Evolutionary conservation across 768 basidiomycete species (phyloP).

Genomic region (Pleurotus pulmonarius): DNA sequence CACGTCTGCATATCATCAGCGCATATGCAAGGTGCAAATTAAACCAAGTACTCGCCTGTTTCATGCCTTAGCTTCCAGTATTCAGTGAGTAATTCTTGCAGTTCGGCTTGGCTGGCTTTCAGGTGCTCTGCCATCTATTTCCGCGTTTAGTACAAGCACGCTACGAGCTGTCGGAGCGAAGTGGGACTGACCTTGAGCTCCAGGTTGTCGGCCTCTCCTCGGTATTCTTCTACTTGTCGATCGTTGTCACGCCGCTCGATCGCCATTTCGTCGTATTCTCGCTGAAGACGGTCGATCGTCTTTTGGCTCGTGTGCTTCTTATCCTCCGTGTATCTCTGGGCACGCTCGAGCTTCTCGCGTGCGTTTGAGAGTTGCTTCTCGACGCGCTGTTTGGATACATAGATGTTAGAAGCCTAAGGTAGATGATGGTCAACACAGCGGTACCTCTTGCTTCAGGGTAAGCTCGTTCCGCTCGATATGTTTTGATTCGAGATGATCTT

Average conservation of each 20-base stretch:
- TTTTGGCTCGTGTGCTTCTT: conserved; percentile 69
- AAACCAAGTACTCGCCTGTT: conserved; percentile 46
- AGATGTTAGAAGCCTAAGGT: not conserved
- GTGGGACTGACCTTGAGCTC: conserved; percentile 53
- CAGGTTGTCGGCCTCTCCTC: conserved; percentile 63
- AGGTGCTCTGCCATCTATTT: conserved; percentile 73
- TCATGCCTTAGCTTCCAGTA: conserved; percentile 81
- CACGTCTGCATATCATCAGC: conserved; percentile 45
- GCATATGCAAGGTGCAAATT: not conserved
- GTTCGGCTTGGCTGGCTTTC: conserved; percentile 67
- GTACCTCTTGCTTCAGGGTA: conserved; percentile 62
- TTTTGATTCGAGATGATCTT: conserved; percentile 67
- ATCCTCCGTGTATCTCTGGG: conserved; percentile 77
- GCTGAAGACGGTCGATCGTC: conserved; percentile 72
- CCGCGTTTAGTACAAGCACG: not conserved
- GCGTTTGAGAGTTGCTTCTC: conserved; percentile 78
- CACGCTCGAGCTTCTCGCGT: conserved; percentile 75
- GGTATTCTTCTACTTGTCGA: conserved; percentile 72
- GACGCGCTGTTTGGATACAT: conserved; percentile 55
- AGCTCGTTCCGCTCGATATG: conserved; percentile 73
- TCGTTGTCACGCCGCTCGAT: conserved; percentile 75
- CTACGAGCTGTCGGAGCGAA: not conserved
- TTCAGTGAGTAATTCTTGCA: conserved; percentile 78
- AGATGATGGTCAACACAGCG: conserved; percentile 8
- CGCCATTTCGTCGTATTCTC: conserved; percentile 77